Conservation (phyloP, 495 filamentous ascomycete genomes). For the Podospora pseudopauciseta region DNA sequence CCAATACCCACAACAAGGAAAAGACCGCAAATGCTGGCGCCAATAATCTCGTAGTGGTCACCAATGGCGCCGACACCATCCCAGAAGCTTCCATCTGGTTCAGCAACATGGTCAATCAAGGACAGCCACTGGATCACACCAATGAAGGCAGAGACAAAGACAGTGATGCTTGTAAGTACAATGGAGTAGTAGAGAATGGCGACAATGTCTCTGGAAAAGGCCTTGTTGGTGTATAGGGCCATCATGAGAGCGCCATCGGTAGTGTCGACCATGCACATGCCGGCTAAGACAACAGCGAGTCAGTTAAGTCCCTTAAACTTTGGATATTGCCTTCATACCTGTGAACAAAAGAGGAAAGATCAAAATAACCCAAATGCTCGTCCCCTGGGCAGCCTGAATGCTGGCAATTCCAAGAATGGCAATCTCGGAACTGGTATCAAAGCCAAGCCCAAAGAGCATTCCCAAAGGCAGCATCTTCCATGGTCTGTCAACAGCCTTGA, state of each 20-base stretch:
- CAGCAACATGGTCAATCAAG: constrained; percentile 67
- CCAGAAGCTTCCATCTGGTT: constrained; percentile 77
- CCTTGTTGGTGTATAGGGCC: constrained; percentile 78
- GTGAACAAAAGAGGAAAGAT: constrained; percentile 92
- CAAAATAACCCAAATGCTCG: constrained; percentile 88
- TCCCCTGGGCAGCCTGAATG: constrained; percentile 78
- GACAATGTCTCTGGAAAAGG: constrained; percentile 69
- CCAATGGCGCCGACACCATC: constrained; percentile 71
- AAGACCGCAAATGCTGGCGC: constrained; percentile 75
- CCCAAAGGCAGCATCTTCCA: constrained; percentile 99
- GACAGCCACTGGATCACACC: constrained; percentile 80
- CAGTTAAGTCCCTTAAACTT: neutral
- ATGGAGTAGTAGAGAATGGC: constrained; percentile 94
- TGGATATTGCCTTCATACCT: constrained; percentile 42
- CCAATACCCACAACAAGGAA: constrained; percentile 73
- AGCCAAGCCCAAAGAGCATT: constrained; percentile 86
- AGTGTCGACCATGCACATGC: constrained; percentile 90
- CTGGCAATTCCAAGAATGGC: constrained; percentile 86
- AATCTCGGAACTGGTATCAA: constrained; percentile 94
- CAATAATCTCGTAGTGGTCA: constrained; percentile 83
- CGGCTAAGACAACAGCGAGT: constrained; percentile 46
- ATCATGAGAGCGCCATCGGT: constrained; percentile 94
- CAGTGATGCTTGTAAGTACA: constrained; percentile 78
- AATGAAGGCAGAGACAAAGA: constrained; percentile 82
- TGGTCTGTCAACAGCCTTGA: constrained; percentile 79